A percentile compares a stretch with the other conserved stretches of the same genome.
phyloP scores from a whole-genome alignment of 139 green algal genomes.

The Ettlia oleoabundans region DNA sequence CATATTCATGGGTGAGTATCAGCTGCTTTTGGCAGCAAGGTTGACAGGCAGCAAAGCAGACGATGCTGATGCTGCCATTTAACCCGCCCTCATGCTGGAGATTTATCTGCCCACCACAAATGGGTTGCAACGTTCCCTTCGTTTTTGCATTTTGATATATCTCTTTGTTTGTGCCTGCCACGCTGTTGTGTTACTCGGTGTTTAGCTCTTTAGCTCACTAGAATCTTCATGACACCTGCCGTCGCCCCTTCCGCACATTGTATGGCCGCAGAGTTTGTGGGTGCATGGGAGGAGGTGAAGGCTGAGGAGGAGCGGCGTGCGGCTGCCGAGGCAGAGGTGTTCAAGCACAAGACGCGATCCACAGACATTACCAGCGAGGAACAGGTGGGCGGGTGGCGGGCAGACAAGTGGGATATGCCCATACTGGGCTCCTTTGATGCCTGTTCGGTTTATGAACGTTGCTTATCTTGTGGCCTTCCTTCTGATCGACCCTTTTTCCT shows the following conservation, averaged over 20 bases:
- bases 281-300: slow-evolving; percentile 48
- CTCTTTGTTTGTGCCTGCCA: neutral
- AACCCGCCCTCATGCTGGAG: too few relatives aligned
- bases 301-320: slow-evolving; percentile 63
- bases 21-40: too few relatives aligned
- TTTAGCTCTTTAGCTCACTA: too few relatives aligned
- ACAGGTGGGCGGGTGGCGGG: slow-evolving; percentile 33
- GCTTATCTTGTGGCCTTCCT: too few relatives aligned
- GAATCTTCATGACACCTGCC: neutral
- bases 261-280: slow-evolving; percentile 39
- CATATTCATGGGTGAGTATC: slow-evolving; percentile 32
- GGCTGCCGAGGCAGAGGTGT: slow-evolving; percentile 77
- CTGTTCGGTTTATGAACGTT: neutral
- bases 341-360: slow-evolving; percentile 74
- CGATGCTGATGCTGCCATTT: too few relatives aligned
- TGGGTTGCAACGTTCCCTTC: too few relatives aligned
- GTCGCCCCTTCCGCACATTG: neutral
- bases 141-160: neutral
- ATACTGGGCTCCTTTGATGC: neutral
- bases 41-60: too few relatives aligned
- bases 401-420: neutral
- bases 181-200: neutral
- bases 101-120: too few relatives aligned
- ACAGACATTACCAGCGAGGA: slow-evolving; percentile 71
- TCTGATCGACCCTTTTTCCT: neutral